Evolutionary conservation across 345 rosid species (phyloP).

Genomic region (Salix suchowensis): DNA sequence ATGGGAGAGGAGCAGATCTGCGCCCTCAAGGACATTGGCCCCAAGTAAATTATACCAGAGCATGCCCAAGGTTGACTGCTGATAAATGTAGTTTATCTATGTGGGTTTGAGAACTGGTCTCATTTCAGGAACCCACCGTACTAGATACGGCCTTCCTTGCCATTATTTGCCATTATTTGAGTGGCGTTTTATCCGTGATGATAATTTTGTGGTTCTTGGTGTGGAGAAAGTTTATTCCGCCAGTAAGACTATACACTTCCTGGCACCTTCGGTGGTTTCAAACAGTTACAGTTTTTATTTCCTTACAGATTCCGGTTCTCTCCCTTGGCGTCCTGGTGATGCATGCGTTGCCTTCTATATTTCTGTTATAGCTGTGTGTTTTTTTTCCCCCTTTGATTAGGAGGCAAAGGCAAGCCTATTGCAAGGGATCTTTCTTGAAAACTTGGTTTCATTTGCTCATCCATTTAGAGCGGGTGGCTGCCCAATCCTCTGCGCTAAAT

Average conservation of each 20-base stretch:
- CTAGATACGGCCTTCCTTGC: conserved; percentile 4
- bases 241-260: background rate
- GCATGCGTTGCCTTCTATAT: background rate
- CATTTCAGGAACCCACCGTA: background rate
- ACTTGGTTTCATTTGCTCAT: background rate
- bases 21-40: conserved; percentile 30
- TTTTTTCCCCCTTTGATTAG: background rate
- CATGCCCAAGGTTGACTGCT: background rate
- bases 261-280: conserved; percentile 9
- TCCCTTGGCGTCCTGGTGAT: background rate
- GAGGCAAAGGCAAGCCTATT: too few relatives aligned
- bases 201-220: conserved; percentile 10
- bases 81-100: conserved; percentile 13
- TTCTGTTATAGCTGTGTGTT: background rate
- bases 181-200: conserved; percentile 5
- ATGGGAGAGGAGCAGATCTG: conserved; percentile 38
- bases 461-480: too few relatives aligned
- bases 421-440: background rate
- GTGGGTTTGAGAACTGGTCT: conserved; percentile 3
- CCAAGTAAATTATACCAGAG: conserved; percentile 4
- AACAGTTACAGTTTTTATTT: conserved; percentile 4
- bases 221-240: conserved; percentile 4
- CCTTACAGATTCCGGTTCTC: background rate
- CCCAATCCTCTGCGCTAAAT: too few relatives aligned
- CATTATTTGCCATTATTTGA: conserved; percentile 5